Conservation (phyloP, 1,284 basidiomycete species). For the Vanrija sp. region DNA sequence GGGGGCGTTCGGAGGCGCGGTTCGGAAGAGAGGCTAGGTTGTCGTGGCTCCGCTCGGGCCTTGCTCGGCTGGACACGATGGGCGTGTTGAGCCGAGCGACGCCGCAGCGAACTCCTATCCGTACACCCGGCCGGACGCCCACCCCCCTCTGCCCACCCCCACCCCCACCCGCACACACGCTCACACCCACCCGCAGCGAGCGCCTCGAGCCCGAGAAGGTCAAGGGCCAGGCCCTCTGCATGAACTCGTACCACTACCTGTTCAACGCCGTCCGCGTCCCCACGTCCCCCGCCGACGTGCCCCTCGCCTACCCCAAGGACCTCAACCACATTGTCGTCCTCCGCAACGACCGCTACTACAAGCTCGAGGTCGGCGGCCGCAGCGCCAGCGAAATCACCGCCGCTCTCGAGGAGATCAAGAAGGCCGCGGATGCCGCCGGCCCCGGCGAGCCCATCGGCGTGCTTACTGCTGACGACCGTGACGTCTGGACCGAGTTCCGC, state of each 20-base stretch:
- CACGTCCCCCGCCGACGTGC: constrained; percentile 74
- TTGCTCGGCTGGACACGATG: background rate
- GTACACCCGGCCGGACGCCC: background rate
- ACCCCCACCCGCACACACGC: background rate
- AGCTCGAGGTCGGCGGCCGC: constrained; percentile 64
- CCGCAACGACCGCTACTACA: constrained; percentile 86
- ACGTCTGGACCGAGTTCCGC: constrained; percentile 83
- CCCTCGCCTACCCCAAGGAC: constrained; percentile 71
- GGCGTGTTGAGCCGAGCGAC: background rate
- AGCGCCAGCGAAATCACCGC: constrained; percentile 71
- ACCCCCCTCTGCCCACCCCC: background rate
- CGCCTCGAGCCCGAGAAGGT: constrained; percentile 86
- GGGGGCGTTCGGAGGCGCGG: too few relatives aligned
- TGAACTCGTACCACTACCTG: constrained; percentile 93
- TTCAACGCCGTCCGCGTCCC: constrained; percentile 92
- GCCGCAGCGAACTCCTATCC: background rate
- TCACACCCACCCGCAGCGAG: constrained; percentile 53
- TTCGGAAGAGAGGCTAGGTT: background rate
- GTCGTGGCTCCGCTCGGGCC: too few relatives aligned
- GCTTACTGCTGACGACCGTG: constrained; percentile 83
- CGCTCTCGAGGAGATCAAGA: constrained; percentile 75
- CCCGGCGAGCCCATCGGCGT: constrained; percentile 68
- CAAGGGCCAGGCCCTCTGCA: constrained; percentile 77
- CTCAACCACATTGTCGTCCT: constrained; percentile 82
- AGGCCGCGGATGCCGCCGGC: constrained; percentile 58